Evolutionary conservation across 2,329 filamentous ascomycete species (phyloP).

Genomic region (Pyrenochaeta sp.): DNA sequence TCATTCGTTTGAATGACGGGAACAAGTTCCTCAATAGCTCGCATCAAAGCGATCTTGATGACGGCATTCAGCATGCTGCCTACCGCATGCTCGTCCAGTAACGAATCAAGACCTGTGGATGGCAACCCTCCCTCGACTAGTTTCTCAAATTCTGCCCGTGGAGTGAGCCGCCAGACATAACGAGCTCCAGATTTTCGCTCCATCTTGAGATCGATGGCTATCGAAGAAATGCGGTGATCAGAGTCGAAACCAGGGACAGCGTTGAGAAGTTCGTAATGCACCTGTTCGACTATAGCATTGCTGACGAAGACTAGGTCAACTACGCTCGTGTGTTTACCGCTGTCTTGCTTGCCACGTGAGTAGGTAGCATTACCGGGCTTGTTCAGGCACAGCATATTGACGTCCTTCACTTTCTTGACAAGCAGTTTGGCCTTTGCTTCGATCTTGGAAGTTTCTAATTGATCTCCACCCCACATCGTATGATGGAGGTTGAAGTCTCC

Average conservation of each 20-base stretch:
- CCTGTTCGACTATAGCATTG: not conserved
- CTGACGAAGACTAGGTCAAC: not conserved
- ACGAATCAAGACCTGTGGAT: not conserved
- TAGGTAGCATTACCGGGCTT: not conserved
- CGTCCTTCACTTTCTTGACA: not conserved
- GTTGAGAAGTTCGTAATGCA: not conserved
- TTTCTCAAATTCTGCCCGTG: not conserved
- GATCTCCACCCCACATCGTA: not conserved
- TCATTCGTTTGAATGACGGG: not conserved
- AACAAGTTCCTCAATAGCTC: not conserved
- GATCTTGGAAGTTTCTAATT: not conserved
- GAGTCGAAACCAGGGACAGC: not conserved
- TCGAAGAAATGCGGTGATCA: not conserved
- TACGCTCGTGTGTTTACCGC: not conserved
- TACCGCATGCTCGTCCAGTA: not conserved
- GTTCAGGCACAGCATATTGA: not conserved
- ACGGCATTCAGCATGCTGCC: not conserved
- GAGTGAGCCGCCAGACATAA: not conserved
- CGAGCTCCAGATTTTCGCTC: not conserved
- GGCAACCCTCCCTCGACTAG: not conserved
- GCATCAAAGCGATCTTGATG: not conserved
- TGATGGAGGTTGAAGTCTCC: slow-evolving; percentile 1
- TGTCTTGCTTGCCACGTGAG: not conserved
- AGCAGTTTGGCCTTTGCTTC: not conserved
- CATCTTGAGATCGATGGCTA: not conserved